Conservation (phyloP, 106 monocot species). For the Iris macrosiphon region DNA sequence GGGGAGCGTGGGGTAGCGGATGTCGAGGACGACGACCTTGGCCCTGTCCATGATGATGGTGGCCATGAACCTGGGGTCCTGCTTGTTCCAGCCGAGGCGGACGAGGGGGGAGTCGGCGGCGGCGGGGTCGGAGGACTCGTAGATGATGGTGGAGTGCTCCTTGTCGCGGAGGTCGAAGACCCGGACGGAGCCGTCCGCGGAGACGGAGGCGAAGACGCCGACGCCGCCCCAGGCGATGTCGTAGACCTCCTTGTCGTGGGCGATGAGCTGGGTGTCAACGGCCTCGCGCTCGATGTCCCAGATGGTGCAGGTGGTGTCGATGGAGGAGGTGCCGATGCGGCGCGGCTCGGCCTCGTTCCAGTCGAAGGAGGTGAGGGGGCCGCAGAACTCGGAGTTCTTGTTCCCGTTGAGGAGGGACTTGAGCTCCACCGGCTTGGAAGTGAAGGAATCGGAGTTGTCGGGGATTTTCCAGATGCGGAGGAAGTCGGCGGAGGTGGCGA, state of each 20-base stretch:
- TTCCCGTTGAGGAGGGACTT: conserved; percentile 74
- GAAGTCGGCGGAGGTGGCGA: conserved; percentile 94
- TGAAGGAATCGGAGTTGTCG: background rate
- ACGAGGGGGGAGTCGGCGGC: conserved; percentile 83
- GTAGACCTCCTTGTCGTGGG: conserved; percentile 96
- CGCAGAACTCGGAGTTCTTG: conserved; percentile 94
- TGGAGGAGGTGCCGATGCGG: conserved; percentile 84
- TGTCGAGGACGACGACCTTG: conserved; percentile 98
- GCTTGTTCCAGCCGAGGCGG: conserved; percentile 95
- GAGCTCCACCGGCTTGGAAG: conserved; percentile 25
- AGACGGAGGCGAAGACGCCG: conserved; percentile 95
- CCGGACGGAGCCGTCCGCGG: conserved; percentile 91
- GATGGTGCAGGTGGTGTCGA: conserved; percentile 96
- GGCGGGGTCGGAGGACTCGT: conserved; percentile 79
- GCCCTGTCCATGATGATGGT: conserved; percentile 97
- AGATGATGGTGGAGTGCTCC: conserved; percentile 99
- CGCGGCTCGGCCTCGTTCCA: conserved; percentile 99
- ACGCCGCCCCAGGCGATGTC: conserved; percentile 99
- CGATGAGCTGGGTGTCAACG: conserved; percentile 96
- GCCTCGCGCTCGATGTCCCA: conserved; percentile 95
- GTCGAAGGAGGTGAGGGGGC: conserved; percentile 96
- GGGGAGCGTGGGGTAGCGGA: conserved; percentile 87
- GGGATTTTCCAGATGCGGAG: conserved; percentile 82
- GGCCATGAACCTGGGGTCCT: conserved; percentile 97
- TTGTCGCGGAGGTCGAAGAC: conserved; percentile 97